A percentile compares a stretch with the other conserved stretches of the same genome.
These are phyloP conservation scores for Melanogaster broomeanus DNA, from an alignment of 768 basidiomycete genomes.

Conservation along the genomic window DNA sequence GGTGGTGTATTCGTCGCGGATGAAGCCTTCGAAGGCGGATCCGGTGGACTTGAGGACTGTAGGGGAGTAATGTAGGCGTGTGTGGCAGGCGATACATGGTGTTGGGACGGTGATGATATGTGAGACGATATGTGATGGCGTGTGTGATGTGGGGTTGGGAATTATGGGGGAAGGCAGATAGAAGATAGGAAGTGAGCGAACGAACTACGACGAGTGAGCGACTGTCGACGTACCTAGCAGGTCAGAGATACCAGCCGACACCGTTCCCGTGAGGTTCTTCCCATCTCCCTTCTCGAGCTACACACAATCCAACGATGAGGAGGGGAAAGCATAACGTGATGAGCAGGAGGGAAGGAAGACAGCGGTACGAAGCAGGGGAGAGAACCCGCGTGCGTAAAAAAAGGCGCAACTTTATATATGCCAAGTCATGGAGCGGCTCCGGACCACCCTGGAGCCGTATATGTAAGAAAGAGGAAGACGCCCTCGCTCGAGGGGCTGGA, in stretches of 20 bases:
- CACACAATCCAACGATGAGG: background rate
- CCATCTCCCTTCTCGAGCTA: slow-evolving; percentile 74
- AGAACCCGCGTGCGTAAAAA: no score
- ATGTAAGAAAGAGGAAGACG: slow-evolving; percentile 11
- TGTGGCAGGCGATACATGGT: background rate
- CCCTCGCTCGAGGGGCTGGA: slow-evolving; percentile 25
- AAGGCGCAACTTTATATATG: background rate
- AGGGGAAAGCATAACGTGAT: background rate
- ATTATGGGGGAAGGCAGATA: no score
- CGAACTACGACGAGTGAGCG: background rate
- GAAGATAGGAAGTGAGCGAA: background rate
- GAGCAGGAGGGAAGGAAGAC: background rate
- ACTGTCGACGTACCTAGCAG: slow-evolving; percentile 62
- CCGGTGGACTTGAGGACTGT: slow-evolving; percentile 91
- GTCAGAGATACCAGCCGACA: slow-evolving; percentile 74
- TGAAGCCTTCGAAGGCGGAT: slow-evolving; percentile 79
- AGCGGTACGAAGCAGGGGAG: background rate
- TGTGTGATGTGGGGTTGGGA: no score
- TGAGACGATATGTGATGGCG: slow-evolving; percentile 27
- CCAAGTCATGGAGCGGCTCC: background rate
- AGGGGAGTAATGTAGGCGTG: no score
- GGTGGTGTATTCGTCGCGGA: slow-evolving; percentile 88
- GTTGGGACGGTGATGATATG: background rate
- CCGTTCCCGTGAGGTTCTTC: slow-evolving; percentile 58
- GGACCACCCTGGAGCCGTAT: slow-evolving; percentile 1